A percentile compares a stretch with the other conserved stretches of the same genome.
Evolutionary conservation across 1,139 yeast species (phyloP).

Genomic region (Candida sp.): DNA sequence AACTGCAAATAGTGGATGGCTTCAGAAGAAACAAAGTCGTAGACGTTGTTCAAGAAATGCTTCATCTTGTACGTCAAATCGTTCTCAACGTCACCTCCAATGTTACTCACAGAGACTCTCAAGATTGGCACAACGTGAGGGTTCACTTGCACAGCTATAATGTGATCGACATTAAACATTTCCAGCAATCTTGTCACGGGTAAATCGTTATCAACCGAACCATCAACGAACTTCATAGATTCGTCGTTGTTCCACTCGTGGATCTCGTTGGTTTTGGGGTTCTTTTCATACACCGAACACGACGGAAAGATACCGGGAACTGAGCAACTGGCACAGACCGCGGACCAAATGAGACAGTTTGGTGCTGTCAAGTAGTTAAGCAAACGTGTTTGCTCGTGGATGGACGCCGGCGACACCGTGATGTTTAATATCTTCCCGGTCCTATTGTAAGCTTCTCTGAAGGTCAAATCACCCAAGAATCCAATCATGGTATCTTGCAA

Average conservation of each 20-base stretch:
- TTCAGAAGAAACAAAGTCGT: constrained; percentile 70
- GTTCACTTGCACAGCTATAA: constrained; percentile 95
- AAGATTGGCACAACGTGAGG: constrained; percentile 95
- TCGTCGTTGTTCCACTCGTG: constrained; percentile 85
- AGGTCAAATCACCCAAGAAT: constrained; percentile 88
- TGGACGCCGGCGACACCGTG: constrained; percentile 60
- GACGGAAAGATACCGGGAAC: constrained; percentile 92
- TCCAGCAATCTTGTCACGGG: constrained; percentile 92
- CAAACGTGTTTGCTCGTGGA: constrained; percentile 62
- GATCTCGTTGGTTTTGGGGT: constrained; percentile 67
- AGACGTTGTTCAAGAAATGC: constrained; percentile 56
- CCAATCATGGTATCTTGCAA: constrained; percentile 74
- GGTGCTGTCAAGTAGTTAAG: constrained; percentile 54
- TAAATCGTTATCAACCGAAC: constrained; percentile 92
- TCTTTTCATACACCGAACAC: constrained; percentile 83
- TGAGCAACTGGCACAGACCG: constrained; percentile 97
- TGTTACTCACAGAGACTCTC: constrained; percentile 65
- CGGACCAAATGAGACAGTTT: constrained; percentile 68
- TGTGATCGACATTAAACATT: constrained; percentile 96
- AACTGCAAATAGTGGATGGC: constrained; percentile 78
- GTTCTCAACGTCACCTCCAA: constrained; percentile 73
- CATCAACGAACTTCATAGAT: constrained; percentile 87
- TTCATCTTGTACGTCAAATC: constrained; percentile 61
- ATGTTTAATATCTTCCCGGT: constrained; percentile 62
- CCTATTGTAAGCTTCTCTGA: constrained; percentile 61